Percentiles rank a stretch among this genome's conserved stretches.
Evolutionary conservation across 306 rosid genomes (phyloP).

Genomic region (Citrullus colocynthis): DNA sequence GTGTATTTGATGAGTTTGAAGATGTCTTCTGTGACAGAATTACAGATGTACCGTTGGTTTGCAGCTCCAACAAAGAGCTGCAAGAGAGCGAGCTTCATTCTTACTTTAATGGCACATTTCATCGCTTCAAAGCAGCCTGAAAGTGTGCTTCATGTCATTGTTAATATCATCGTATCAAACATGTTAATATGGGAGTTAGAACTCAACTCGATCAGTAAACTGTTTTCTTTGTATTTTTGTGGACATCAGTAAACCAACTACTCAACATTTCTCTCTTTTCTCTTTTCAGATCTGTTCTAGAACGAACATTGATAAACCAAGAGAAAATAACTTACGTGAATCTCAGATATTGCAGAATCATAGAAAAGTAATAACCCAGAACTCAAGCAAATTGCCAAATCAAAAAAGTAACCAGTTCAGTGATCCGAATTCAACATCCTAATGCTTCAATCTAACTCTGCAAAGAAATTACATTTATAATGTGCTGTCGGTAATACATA

Average conservation of each 20-base stretch:
- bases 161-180: neutral
- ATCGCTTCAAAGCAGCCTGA: constrained; percentile 5
- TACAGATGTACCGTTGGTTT: constrained; percentile 31
- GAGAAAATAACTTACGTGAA: neutral
- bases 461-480: constrained; percentile 35
- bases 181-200: neutral
- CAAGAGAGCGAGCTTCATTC: constrained; percentile 41
- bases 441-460: constrained; percentile 27
- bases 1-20: constrained; percentile 30
- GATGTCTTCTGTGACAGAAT: constrained; percentile 35
- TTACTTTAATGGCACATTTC: constrained; percentile 15
- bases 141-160: neutral
- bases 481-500: constrained; percentile 39
- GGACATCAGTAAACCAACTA: neutral
- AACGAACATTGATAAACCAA: neutral
- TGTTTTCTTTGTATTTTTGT: neutral
- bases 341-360: neutral
- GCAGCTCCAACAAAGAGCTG: constrained; percentile 25
- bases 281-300: neutral
- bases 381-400: constrained; percentile 9
- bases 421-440: constrained; percentile 21
- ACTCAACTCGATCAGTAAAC: neutral
- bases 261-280: neutral
- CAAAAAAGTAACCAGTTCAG: constrained; percentile 16
- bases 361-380: neutral